Evolutionary conservation across 768 basidiomycete species (phyloP).

Genomic region (Serendipita sp.): DNA sequence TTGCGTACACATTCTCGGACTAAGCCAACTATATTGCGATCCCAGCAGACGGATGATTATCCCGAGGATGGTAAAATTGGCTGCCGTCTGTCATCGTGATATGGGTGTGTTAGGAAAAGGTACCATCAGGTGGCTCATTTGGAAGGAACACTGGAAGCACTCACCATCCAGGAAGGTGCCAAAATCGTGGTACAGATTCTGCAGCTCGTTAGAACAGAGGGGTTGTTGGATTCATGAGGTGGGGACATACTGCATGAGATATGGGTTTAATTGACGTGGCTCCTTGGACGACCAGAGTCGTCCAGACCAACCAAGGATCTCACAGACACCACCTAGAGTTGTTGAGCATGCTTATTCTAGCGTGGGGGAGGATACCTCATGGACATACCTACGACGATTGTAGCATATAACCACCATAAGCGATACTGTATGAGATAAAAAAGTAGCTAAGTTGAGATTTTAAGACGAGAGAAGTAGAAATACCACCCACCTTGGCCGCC

Average conservation of each 20-base stretch:
- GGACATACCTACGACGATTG: constrained; percentile 27
- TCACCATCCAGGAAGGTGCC: constrained; percentile 37
- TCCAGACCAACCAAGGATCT: constrained; percentile 39
- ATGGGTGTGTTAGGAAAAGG: not conserved
- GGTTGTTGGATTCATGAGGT: not conserved
- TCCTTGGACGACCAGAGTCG: constrained; percentile 32
- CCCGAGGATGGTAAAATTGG: constrained; percentile 43
- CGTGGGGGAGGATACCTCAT: too few relatives aligned
- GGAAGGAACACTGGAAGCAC: not conserved
- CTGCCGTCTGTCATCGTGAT: constrained; percentile 21
- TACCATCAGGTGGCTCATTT: not conserved
- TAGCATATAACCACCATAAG: constrained; percentile 38
- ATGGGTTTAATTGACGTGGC: constrained; percentile 17
- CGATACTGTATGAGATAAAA: constrained; percentile 12
- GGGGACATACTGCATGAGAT: constrained; percentile 27
- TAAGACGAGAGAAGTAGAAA: not conserved
- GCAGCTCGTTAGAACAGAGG: not conserved
- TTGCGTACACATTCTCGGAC: constrained; percentile 26
- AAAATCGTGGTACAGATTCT: constrained; percentile 39
- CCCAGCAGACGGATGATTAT: constrained; percentile 30
- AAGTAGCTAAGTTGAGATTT: not conserved
- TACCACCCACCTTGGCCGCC: not conserved
- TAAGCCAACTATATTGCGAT: constrained; percentile 29
- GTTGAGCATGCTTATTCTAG: too few relatives aligned
- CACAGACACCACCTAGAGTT: constrained; percentile 18